Evolutionary conservation across 352 stramenopile genomes (phyloP).

Genomic region (Phytophthora europaea): DNA sequence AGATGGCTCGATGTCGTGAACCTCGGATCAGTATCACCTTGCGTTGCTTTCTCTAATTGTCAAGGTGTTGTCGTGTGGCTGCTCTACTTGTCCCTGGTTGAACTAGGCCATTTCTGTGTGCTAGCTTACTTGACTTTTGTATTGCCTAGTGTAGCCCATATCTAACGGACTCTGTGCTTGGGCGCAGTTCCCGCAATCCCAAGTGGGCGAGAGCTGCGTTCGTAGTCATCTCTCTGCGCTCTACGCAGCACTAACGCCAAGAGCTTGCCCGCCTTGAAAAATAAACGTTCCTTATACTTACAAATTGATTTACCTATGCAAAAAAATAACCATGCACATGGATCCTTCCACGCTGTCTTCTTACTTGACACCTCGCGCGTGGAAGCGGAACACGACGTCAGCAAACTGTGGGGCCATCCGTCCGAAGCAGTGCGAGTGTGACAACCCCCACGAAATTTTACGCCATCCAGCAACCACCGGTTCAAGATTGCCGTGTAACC

Average conservation of each 20-base stretch:
- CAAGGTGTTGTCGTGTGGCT: too few species aligned
- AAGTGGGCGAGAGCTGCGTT: too few species aligned
- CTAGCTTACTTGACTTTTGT: too few species aligned
- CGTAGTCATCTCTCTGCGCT: too few species aligned
- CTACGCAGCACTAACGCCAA: conserved; percentile 20
- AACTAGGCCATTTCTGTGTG: too few species aligned
- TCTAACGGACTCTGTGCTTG: too few species aligned
- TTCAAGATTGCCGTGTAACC: conserved; percentile 51
- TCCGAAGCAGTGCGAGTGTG: conserved; percentile 65
- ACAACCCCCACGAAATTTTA: conserved; percentile 66
- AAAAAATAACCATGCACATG: conserved; percentile 18
- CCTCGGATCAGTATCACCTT: conserved; percentile 62
- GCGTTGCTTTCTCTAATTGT: conserved; percentile 64
- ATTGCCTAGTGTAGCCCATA: too few species aligned
- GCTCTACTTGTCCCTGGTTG: too few species aligned
- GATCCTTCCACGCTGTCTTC: background rate
- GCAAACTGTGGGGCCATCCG: conserved; percentile 52
- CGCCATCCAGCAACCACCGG: conserved; percentile 50
- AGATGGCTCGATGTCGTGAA: conserved; percentile 59
- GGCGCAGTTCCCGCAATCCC: too few species aligned
- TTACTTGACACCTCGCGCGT: conserved; percentile 30
- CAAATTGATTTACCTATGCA: conserved; percentile 8
- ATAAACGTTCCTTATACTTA: conserved; percentile 17
- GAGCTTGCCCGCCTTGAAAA: conserved; percentile 2
- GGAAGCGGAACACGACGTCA: conserved; percentile 50